These are phyloP conservation scores for Phycomyces nitens DNA, from an alignment of 192 early-diverging fungal genomes.

Conservation along the genomic window DNA sequence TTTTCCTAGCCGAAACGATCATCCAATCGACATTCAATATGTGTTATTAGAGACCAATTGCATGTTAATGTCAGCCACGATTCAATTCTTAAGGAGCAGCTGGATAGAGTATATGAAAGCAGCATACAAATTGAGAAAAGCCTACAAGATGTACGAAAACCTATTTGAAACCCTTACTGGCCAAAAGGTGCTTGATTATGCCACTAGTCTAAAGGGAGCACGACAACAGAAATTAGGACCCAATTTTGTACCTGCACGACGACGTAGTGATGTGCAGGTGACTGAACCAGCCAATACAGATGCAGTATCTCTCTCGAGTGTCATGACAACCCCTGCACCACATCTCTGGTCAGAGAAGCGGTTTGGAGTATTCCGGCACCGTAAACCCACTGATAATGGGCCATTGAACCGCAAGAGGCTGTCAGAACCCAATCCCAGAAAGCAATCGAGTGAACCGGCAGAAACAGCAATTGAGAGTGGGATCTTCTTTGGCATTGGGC, in stretches of 20 bases:
- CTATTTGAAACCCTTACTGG: constrained; percentile 34
- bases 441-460: neutral
- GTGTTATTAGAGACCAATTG: constrained; percentile 30
- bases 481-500: constrained; percentile 30
- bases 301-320: neutral
- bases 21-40: constrained; percentile 16
- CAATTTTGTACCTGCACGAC: neutral
- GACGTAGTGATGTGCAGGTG: neutral
- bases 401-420: neutral
- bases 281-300: neutral
- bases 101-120: constrained; percentile 39
- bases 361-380: constrained; percentile 4
- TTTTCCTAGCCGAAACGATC: too few species aligned
- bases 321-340: constrained; percentile 9
- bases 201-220: constrained; percentile 5
- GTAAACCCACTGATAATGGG: neutral
- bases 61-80: constrained; percentile 33
- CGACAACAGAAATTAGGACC: constrained; percentile 3
- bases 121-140: constrained; percentile 34
- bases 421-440: neutral
- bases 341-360: neutral
- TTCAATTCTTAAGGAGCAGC: constrained; percentile 32
- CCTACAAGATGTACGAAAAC: constrained; percentile 35
- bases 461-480: constrained; percentile 24
- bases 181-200: constrained; percentile 26